phyloP scores from a whole-genome alignment of 306 rosid genomes.

The Fragaria vesca region DNA sequence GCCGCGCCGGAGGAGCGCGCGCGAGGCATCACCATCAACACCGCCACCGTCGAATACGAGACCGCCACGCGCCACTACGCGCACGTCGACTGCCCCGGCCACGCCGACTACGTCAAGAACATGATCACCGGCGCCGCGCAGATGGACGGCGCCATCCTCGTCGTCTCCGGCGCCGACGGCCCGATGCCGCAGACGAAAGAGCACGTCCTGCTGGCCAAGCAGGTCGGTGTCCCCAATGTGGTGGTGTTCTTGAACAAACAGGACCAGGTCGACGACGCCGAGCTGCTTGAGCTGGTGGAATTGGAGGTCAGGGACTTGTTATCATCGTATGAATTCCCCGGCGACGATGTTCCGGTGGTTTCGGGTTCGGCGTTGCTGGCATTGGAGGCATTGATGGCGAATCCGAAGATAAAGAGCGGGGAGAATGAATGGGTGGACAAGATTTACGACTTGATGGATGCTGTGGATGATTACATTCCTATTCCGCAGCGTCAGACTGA shows the following conservation, averaged over 20 bases:
- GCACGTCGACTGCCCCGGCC: slow-evolving; percentile 50
- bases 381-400: slow-evolving; percentile 31
- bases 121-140: slow-evolving; percentile 52
- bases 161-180: slow-evolving; percentile 42
- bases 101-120: slow-evolving; percentile 47
- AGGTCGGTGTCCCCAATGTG: slow-evolving; percentile 30
- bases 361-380: slow-evolving; percentile 39
- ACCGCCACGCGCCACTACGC: slow-evolving; percentile 36
- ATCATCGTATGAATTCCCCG: slow-evolving; percentile 27
- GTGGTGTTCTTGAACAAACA: slow-evolving; percentile 39
- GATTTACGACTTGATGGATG: slow-evolving; percentile 29
- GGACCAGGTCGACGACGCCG: slow-evolving; percentile 37
- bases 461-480: slow-evolving; percentile 31
- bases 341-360: slow-evolving; percentile 34
- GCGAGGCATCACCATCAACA: slow-evolving; percentile 37
- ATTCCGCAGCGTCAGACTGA: slow-evolving; percentile 33
- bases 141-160: slow-evolving; percentile 47
- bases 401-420: slow-evolving; percentile 32
- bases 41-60: slow-evolving; percentile 36
- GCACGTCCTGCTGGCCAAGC: slow-evolving; percentile 35
- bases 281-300: slow-evolving; percentile 35
- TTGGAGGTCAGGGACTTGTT: slow-evolving; percentile 36
- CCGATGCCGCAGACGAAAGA: slow-evolving; percentile 41
- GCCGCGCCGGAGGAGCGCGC: slow-evolving; percentile 38
- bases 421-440: slow-evolving; percentile 39